phyloP scores from a whole-genome alignment of 225 moss, liverwort and hornwort species.

The Pseudoscleropodium purum region DNA sequence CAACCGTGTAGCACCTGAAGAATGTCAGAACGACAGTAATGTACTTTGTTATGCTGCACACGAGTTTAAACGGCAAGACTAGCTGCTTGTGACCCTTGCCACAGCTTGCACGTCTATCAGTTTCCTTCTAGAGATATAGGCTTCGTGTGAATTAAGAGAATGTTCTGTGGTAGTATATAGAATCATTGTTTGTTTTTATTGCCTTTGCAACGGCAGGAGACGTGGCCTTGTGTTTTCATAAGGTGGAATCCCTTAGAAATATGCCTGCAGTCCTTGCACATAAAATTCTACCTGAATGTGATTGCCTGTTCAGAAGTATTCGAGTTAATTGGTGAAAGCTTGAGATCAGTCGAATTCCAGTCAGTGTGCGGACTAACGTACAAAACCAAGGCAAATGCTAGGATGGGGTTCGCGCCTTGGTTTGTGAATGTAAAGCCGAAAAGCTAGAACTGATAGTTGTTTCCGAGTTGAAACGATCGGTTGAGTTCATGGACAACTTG shows the following conservation, averaged over 20 bases:
- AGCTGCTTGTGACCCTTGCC: neutral
- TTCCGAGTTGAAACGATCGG: neutral
- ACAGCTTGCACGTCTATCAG: neutral
- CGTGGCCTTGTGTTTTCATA: neutral
- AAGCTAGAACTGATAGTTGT: neutral
- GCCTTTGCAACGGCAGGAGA: neutral
- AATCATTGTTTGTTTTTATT: neutral
- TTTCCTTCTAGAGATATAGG: neutral
- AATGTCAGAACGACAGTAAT: neutral
- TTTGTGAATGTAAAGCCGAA: neutral
- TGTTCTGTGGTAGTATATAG: neutral
- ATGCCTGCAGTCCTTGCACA: neutral
- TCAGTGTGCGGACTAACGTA: neutral
- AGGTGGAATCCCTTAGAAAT: neutral
- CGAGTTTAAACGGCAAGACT: neutral
- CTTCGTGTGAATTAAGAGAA: neutral
- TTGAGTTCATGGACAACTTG: neutral
- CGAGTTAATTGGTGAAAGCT: neutral
- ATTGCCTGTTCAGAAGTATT: neutral
- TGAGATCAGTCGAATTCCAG: neutral
- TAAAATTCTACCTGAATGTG: neutral
- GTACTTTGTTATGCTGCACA: neutral
- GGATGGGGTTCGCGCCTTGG: neutral
- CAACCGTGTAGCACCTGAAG: neutral
- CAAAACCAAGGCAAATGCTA: neutral